phyloP scores from a whole-genome alignment of 768 basidiomycete species.

The Boletus bicolor region DNA sequence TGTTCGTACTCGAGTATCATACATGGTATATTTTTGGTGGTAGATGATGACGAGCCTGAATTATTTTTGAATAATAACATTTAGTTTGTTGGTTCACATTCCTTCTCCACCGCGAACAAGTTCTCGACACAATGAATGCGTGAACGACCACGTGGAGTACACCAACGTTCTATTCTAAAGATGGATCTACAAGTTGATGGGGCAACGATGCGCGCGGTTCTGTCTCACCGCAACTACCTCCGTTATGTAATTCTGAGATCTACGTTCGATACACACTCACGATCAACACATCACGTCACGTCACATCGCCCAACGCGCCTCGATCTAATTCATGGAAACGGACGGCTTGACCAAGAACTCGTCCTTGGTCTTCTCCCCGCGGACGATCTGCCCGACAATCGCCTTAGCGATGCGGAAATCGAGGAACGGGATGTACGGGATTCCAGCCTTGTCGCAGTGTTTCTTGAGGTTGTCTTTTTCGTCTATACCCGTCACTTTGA shows the following conservation, averaged over 20 bases:
- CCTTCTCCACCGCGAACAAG: background rate
- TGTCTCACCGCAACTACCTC: background rate
- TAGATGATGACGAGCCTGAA: background rate
- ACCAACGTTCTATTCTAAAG: background rate
- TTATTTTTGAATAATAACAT: background rate
- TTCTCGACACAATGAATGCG: background rate
- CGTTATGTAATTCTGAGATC: background rate
- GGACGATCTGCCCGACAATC: conserved; percentile 65
- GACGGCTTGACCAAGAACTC: conserved; percentile 19
- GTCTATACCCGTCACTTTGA: conserved; percentile 72
- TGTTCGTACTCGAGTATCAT: background rate
- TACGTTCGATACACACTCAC: background rate
- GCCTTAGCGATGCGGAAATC: conserved; percentile 64
- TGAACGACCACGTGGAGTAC: too few species aligned
- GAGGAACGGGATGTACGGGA: conserved; percentile 74
- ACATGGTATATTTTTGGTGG: background rate
- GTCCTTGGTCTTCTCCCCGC: conserved; percentile 45
- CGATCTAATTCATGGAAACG: background rate
- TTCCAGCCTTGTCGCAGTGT: conserved; percentile 77
- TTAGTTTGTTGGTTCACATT: background rate
- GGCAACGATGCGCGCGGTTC: background rate
- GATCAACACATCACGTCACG: background rate
- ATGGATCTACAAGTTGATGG: background rate
- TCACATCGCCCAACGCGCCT: background rate
- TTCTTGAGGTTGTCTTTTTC: conserved; percentile 78